phyloP scores from a whole-genome alignment of 805 yeast species.

The Saturnispora mendoncae region DNA sequence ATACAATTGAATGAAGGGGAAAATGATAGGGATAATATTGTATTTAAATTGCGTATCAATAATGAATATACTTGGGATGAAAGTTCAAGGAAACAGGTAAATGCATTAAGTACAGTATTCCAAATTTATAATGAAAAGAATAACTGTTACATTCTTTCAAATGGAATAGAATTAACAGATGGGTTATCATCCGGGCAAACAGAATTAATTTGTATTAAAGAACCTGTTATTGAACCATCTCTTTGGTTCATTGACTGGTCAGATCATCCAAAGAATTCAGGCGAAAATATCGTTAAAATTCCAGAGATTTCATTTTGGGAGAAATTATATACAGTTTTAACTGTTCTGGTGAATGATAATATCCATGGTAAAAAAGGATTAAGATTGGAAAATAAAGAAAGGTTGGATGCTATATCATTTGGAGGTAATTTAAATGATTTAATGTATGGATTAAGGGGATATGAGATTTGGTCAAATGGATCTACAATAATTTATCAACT shows the following conservation, averaged over 20 bases:
- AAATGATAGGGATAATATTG: constrained; percentile 14
- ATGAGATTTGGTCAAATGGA: constrained; percentile 43
- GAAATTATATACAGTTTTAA: constrained; percentile 49
- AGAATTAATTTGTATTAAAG: constrained; percentile 80
- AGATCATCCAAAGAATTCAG: constrained; percentile 39
- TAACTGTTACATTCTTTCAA: constrained; percentile 66
- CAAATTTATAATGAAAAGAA: constrained; percentile 59
- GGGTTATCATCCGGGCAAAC: constrained; percentile 66
- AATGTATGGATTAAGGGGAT: constrained; percentile 54
- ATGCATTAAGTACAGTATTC: constrained; percentile 62
- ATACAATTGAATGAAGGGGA: not conserved
- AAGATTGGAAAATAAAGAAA: not conserved
- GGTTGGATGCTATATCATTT: not conserved
- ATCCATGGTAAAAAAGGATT: constrained; percentile 20
- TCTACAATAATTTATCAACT: constrained; percentile 40
- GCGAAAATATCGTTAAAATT: constrained; percentile 28
- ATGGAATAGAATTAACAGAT: constrained; percentile 58
- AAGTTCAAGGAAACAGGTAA: constrained; percentile 29
- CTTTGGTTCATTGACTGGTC: constrained; percentile 69
- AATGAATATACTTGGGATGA: constrained; percentile 30
- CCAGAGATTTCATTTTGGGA: constrained; percentile 34
- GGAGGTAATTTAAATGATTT: constrained; percentile 41
- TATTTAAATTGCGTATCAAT: constrained; percentile 53
- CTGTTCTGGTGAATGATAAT: constrained; percentile 38
- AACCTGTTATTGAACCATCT: constrained; percentile 59